Evolutionary conservation across 306 rosid genomes (phyloP), one percentile per base, ranked within the genome.

Genomic region (Malus domestica): DNA sequence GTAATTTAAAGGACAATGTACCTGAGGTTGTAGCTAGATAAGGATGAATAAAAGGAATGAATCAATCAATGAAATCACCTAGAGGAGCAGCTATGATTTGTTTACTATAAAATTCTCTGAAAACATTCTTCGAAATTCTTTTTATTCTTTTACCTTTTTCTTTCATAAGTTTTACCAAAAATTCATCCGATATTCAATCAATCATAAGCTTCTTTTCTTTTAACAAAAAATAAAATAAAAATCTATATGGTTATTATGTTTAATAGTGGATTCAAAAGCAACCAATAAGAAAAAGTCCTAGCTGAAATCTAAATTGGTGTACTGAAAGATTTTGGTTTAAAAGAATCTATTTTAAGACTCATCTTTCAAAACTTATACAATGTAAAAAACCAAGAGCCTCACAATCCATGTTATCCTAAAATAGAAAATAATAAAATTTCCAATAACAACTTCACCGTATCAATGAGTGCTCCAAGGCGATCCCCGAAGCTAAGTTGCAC

Each of bases 381-480:
- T 40, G 20, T 4, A 42, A 25, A 29, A 22, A 57, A 30, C 15
- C 68, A 15, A 30, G 5, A 3, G 59, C 59, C 44, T 61, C 14
- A 2, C 33, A 40, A 60, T 80, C 38, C 58, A 80, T 35, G 3
- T 25, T n/a, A 23, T 49, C 30, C 20, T 32, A 38, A 18, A 70
- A 25, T 11, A 44, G 44, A 80, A 54, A 75, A 63, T 68, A n/a
- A 61, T 70, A 65, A 71, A 80, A 76, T 72, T 77, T 74, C 62
- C 65, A 81, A 54, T 22, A 81, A 79, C 68, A 78, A 83, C 72
- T 74, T 88, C 82, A 95, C 98, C 79, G 97, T 95, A 77, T 95
- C 99, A 83, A 95, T 73, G 73, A 92, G 96, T 82, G 99, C 99
- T 81, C 99, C 99, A 68, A 95, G 98, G 78, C 93, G 93, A 92